phyloP scores from a whole-genome alignment of 805 yeast genomes.

The Candida yuanshanica region DNA sequence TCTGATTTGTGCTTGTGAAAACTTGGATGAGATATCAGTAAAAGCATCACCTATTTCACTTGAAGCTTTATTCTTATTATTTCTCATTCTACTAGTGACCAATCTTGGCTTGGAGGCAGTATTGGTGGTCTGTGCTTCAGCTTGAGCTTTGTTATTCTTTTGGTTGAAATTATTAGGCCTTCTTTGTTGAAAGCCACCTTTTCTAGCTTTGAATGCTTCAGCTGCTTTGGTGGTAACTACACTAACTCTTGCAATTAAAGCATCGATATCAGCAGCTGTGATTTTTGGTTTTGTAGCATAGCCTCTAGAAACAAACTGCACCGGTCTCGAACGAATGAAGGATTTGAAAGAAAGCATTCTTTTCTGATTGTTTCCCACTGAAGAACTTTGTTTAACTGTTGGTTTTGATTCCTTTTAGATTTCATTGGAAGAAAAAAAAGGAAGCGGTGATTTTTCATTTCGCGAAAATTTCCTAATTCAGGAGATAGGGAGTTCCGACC shows the following conservation, averaged over 20 bases:
- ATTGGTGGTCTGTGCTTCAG: not conserved
- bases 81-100: conserved; percentile 1
- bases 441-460: not conserved
- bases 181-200: not conserved
- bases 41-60: conserved; percentile 3
- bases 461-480: not conserved
- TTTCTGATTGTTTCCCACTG: too few species aligned
- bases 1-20: conserved; percentile 1
- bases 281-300: not conserved
- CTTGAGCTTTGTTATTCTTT: not conserved
- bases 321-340: not conserved
- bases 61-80: not conserved
- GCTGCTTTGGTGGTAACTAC: conserved; percentile 2
- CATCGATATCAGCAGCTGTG: conserved; percentile 8
- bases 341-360: not conserved
- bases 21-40: conserved; percentile 2
- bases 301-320: not conserved
- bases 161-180: not conserved
- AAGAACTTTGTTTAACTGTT: too few species aligned
- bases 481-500: not conserved
- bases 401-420: too few species aligned
- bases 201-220: conserved; percentile 1
- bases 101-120: not conserved
- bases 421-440: too few species aligned
- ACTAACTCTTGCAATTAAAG: conserved; percentile 9